Base-by-base conservation (phyloP, 345 rosid species). In the Nephelium lappaceum region DNA sequence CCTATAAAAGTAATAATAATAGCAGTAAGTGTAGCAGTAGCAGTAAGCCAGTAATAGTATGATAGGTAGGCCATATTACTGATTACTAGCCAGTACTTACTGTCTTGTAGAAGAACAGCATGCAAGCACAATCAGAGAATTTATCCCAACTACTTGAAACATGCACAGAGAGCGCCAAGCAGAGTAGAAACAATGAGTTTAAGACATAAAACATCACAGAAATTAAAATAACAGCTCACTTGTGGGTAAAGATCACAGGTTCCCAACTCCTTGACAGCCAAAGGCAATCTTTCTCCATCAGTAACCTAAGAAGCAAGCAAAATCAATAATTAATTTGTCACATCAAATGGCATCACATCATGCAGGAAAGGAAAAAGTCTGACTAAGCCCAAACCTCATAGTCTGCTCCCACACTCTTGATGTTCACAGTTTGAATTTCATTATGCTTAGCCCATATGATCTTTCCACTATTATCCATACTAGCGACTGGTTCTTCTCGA, bases 381-480 rank as follows among this genome's bases (percentile, higher is more conserved):
- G 68, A 11, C 67, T 74, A 25, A 53, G 60, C 72, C 21, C 85
- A 73, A 74, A 93, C 99, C 99, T 97, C 99, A 85, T 81, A 92
- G 87, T 90, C 98, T 80, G 98, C 95, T 75, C 97, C 98, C 36
- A 94, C 91, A 85, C 93, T 94, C 92, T 94, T 97, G 83, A 97
- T 91, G 85, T 97, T 97, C 70, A 94, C 97, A 64, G 99, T 97
- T 85, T 97, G 99, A 84, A 97, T 91, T 86, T 97, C 99, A 88
- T 97, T 97, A 83, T 94, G 99, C 90, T 94, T 97, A 38, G 99
- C 98, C 99, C 99, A 97, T 81, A 94, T 94, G 85, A 97, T 94
- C 87, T 97, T 97, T 73, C 99, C 99, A 74, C 96, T 91, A 80
- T 88, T 97, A 82, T 97, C 99, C 99, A 97, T 97, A 86, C 99